Evolutionary conservation across 2,329 filamentous ascomycete species (phyloP).

Genomic region (Dothideomycetes sp.): DNA sequence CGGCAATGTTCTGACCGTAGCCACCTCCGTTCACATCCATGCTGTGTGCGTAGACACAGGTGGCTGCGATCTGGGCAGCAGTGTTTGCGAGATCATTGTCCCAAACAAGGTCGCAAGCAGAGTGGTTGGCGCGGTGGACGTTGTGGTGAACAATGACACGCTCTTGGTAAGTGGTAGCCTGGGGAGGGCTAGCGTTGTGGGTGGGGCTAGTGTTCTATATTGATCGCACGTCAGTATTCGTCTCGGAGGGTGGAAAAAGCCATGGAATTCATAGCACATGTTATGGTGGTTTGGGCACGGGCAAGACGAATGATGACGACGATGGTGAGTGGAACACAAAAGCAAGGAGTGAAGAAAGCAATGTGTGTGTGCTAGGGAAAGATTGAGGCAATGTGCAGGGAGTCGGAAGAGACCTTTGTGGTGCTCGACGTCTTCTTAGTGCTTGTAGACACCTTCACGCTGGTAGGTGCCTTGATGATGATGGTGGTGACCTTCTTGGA

Average conservation of each 20-base stretch:
- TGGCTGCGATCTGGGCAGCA: constrained; percentile 54
- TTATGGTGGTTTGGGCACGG: no score
- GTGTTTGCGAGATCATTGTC: constrained; percentile 52
- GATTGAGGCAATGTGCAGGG: constrained; percentile 3
- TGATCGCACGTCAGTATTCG: neutral
- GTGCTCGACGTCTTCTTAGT: constrained; percentile 9
- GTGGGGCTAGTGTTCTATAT: neutral
- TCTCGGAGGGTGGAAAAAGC: no score
- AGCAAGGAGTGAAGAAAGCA: neutral
- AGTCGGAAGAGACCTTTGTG: constrained; percentile 8
- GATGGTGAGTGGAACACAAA: no score
- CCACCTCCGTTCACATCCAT: constrained; percentile 52
- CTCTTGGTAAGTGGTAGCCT: constrained; percentile 24
- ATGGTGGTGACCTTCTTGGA: constrained; percentile 8
- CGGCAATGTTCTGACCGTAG: constrained; percentile 91
- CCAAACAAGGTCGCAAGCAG: constrained; percentile 57
- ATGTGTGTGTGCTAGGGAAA: neutral
- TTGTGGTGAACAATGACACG: constrained; percentile 68
- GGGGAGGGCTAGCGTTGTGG: neutral
- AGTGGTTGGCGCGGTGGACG: constrained; percentile 75
- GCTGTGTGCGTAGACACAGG: constrained; percentile 67
- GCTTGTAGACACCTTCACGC: neutral
- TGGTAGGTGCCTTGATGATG: neutral
- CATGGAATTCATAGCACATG: no score
- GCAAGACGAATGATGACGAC: no score